Base-by-base conservation (phyloP, 2,329 filamentous ascomycete genomes). In the Elsinoe ampelina region DNA sequence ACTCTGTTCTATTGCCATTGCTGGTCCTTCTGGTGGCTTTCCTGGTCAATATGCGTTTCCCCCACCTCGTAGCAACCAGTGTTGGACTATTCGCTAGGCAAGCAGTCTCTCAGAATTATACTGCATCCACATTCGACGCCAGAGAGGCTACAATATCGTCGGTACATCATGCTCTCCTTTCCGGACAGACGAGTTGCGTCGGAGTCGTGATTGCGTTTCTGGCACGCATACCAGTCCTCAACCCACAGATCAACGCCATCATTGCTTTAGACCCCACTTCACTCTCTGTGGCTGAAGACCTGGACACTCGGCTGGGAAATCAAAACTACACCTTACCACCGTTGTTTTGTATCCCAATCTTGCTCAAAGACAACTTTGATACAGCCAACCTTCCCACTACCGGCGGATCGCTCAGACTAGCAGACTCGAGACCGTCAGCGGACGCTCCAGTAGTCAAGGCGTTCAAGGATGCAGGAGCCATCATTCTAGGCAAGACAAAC, bases 301-400 rank as follows among this genome's bases (percentile, higher is more conserved):
- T 81, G 22, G 81, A 85, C 63, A 59, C 62, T 10, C 63, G 65
- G 11, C 66, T 82, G 6, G 67, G 72, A 2, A 64, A 71, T 2
- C 75, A 76, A 2, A 80, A 82, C 63, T 69, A 71, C 20, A 76
- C 75, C 0, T 60, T 60, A 26, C 77, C 75, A 0, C 64, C 74
- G 0, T 70, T 86, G 1, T 81, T 85, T 65, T 83, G 82, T 63
- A 72, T 86, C 15, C 82, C 83, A 0, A 67, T 84, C 11, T 64
- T 86, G 3, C 68, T 85, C 5, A 86, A 86, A 65, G 83, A 86
- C 67, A 86, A 84, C 63, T 83, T 77, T 63, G 77, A 83, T 57
- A 79, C 80, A 0, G 61, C 66, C 0, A 74, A 75, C 17, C 76
- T 82, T 67, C 75, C 75, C 42, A 85, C 82, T 0, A 85, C 81